Percentiles rank a stretch among this genome's conserved stretches.
phyloP scores from a whole-genome alignment of 176 grass and related monocot genomes.

The Dendrocalamus sinicus region DNA sequence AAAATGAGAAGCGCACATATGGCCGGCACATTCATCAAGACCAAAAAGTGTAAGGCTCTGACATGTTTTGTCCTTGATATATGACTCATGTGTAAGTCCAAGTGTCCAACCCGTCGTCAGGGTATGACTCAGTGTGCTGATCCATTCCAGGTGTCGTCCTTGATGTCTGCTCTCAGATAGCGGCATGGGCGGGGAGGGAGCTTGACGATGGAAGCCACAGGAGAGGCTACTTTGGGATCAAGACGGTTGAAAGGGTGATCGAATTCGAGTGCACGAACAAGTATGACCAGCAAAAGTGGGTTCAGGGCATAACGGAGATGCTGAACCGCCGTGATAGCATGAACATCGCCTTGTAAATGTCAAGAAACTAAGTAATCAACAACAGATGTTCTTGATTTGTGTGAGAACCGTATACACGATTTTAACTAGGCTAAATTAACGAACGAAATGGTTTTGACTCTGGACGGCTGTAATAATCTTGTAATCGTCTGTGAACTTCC shows the following conservation, averaged over 20 bases:
- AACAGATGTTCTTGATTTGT: background rate
- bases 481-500: too few species aligned
- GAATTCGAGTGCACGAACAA: slow-evolving; percentile 90
- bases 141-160: slow-evolving; percentile 62
- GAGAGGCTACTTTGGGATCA: slow-evolving; percentile 82
- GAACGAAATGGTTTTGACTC: too few species aligned
- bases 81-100: too few species aligned
- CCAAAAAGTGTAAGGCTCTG: slow-evolving; percentile 75
- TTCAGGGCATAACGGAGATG: slow-evolving; percentile 77
- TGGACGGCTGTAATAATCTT: too few species aligned
- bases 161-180: slow-evolving; percentile 65
- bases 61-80: background rate
- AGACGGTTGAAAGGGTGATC: slow-evolving; percentile 72
- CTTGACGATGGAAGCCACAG: slow-evolving; percentile 57
- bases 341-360: slow-evolving; percentile 42
- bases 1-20: slow-evolving; percentile 96
- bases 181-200: slow-evolving; percentile 86
- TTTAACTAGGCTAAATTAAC: too few species aligned
- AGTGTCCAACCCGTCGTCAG: too few species aligned
- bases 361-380: background rate
- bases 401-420: background rate
- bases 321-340: slow-evolving; percentile 60
- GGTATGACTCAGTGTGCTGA: background rate
- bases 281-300: slow-evolving; percentile 68
- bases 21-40: slow-evolving; percentile 88